Conservation (phyloP, 805 yeast genomes). For the Pichia membranifaciens region DNA sequence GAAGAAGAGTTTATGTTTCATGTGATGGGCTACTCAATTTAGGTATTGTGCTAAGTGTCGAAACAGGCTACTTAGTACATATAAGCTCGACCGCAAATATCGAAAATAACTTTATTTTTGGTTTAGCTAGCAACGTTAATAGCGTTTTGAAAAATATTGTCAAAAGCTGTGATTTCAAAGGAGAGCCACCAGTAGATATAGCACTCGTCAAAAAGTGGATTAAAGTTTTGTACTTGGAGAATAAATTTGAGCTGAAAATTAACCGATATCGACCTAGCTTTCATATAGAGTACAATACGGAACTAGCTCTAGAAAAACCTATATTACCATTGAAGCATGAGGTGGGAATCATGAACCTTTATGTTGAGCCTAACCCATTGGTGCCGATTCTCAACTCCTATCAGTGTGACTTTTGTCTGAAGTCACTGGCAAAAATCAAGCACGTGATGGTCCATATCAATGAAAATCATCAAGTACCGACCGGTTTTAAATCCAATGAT, state of each 20-base stretch:
- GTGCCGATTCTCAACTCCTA: slow-evolving; percentile 4
- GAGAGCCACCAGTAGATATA: background rate
- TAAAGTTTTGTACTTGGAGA: slow-evolving; percentile 5
- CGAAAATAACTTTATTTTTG: slow-evolving; percentile 4
- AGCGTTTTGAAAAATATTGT: slow-evolving; percentile 2
- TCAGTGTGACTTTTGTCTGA: slow-evolving; percentile 13
- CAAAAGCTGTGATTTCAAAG: slow-evolving; percentile 3
- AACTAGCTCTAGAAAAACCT: background rate
- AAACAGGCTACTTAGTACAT: slow-evolving; percentile 13
- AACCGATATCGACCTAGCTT: slow-evolving; percentile 1
- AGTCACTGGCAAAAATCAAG: background rate
- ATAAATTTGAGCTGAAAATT: background rate
- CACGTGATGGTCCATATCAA: slow-evolving; percentile 1
- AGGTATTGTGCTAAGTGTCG: slow-evolving; percentile 14
- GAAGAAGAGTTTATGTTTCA: slow-evolving; percentile 8
- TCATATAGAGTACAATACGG: background rate
- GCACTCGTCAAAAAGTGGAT: slow-evolving; percentile 2
- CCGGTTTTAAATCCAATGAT: background rate
- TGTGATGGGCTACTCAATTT: background rate
- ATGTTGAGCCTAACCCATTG: slow-evolving; percentile 12
- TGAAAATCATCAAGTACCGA: background rate
- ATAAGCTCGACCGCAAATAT: slow-evolving; percentile 5
- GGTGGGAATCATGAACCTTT: background rate
- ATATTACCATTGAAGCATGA: background rate
- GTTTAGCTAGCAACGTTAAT: slow-evolving; percentile 1